Base-by-base conservation (phyloP, 192 early-diverging fungal species). In the Funneliformis mosseae region DNA sequence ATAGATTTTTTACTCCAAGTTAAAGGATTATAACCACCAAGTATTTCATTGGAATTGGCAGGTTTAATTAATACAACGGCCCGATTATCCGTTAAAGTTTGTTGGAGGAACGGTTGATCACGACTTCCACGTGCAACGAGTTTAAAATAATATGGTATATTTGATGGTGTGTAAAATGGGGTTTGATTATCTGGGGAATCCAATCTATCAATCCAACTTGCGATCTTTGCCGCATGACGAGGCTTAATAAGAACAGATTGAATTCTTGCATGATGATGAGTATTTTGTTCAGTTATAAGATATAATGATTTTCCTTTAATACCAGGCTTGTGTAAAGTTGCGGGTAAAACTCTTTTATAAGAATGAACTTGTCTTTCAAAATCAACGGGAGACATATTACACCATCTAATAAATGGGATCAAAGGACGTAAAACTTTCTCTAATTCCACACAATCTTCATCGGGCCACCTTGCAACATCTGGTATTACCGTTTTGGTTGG, bases 171-270 rank as follows among this genome's bases (percentile, higher is more conserved):
- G 14, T 66, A 66, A 66, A 28, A 66, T 66, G 23, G 14, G 11
- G 4, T 66, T 33, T 28, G 10, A 66, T 45, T 9, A 23, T 41
- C 7, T 72, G 18, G 5, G 14, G 39, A 25, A 72, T 72, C 74
- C 38, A 76, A 62, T 45, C 59, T 61, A 76, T 76, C 74, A 76
- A 76, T 76, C 74, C 74, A 76, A 62, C 74, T 76, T 41, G 55
- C 74, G 21, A 76, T 62, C 25, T 38, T 72, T 42, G 70, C 70
- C 25, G 70, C 70, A 21, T 70, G 70, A 46, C 16, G 6, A 46
- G 70, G 70, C 7, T 42, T 45, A 38, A 72, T 72, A 11, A 72
- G 42, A 25, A 72, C 70, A 8, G 70, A 72, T 72, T 42, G 70
- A 45, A 72, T 45, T 45, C 70, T 42, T 25, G 70, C 18, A n/a